Percentiles rank a stretch among this genome's conserved stretches.
phyloP scores from a whole-genome alignment of 495 filamentous ascomycete genomes.

The Opeltia flavorubescens region DNA sequence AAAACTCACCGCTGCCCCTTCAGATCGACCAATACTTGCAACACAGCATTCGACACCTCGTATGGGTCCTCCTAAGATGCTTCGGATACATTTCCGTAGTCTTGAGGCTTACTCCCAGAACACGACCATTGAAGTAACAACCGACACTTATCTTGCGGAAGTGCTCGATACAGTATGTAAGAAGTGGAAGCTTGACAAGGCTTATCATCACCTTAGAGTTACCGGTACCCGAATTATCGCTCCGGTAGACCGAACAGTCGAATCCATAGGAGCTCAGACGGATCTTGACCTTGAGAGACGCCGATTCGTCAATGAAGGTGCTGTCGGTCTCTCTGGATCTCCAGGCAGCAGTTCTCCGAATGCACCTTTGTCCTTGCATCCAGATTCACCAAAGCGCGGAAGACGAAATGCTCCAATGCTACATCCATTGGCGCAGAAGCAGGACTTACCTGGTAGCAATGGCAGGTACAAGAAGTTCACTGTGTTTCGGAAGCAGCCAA shows the following conservation, averaged over 20 bases:
- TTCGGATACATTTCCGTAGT: conserved; percentile 75
- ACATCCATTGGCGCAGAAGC: conserved; percentile 68
- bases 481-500: conserved; percentile 85
- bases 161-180: conserved; percentile 83
- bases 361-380: conserved; percentile 50
- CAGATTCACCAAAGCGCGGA: conserved; percentile 20
- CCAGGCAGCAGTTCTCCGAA: conserved; percentile 74
- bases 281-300: conserved; percentile 79
- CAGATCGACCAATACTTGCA: conserved; percentile 45
- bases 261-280: conserved; percentile 67
- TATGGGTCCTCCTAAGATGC: conserved; percentile 66
- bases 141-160: conserved; percentile 89
- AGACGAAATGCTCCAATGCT: conserved; percentile 30
- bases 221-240: conserved; percentile 72
- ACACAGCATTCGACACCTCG: conserved; percentile 48
- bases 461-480: conserved; percentile 72
- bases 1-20: conserved; percentile 38
- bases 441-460: conserved; percentile 50
- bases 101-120: conserved; percentile 43
- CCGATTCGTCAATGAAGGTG: conserved; percentile 70
- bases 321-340: conserved; percentile 60
- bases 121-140: conserved; percentile 69
- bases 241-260: conserved; percentile 73
- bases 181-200: conserved; percentile 80
- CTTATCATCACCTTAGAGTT: conserved; percentile 76